A percentile compares a stretch with the other conserved stretches of the same genome.
Evolutionary conservation across 1,284 basidiomycete genomes (phyloP).

Genomic region (Ceratobasidium sp.): DNA sequence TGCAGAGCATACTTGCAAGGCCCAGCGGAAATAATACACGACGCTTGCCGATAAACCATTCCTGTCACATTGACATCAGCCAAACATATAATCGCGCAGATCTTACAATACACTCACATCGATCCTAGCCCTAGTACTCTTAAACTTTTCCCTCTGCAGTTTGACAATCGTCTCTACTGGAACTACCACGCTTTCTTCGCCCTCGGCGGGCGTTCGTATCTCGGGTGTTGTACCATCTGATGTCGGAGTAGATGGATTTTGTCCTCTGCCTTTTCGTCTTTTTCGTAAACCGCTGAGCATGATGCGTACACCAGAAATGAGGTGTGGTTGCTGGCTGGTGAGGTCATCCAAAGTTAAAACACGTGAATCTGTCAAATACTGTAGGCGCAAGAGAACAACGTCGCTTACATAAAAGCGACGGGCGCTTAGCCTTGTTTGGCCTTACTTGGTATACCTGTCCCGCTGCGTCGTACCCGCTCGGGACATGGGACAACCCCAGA

Average conservation of each 20-base stretch:
- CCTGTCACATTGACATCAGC: not conserved
- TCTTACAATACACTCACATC: not conserved
- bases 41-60: constrained; percentile 37
- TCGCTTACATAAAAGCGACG: too few relatives aligned
- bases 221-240: constrained; percentile 1
- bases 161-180: constrained; percentile 18
- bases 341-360: not conserved
- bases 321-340: not conserved
- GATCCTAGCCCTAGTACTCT: constrained; percentile 6
- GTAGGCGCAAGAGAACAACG: too few relatives aligned
- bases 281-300: not conserved
- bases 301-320: not conserved
- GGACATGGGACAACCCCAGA: too few relatives aligned
- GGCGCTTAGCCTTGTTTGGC: too few relatives aligned
- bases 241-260: not conserved
- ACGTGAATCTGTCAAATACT: not conserved
- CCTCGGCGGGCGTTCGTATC: constrained; percentile 18
- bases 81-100: not conserved
- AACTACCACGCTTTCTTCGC: constrained; percentile 22
- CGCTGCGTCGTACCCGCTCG: too few relatives aligned
- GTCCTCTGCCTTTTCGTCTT: not conserved
- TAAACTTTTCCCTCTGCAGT: constrained; percentile 26
- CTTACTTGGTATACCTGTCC: too few relatives aligned
- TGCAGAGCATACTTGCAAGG: constrained; percentile 35
- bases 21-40: constrained; percentile 42